Base-by-base conservation (phyloP, 192 early-diverging fungal species). In the Chytriomyces sp. region DNA sequence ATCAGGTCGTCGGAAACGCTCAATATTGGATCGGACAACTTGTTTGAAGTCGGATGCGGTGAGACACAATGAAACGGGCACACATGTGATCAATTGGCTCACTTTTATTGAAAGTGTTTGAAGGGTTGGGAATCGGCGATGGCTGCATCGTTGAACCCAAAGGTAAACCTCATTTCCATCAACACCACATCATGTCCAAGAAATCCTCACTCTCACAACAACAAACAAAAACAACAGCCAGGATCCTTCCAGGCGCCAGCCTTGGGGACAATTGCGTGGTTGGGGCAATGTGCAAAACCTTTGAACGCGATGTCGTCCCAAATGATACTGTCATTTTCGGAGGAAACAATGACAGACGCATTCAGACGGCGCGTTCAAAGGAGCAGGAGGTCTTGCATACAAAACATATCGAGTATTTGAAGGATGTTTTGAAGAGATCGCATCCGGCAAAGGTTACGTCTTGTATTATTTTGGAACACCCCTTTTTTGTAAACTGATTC, bases 1-100 rank as follows among this genome's bases (percentile, higher is more conserved):
- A 50, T 49, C 75, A 83, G 82, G 64, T 53, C 61, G 7, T 11
- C 69, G 8, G 76, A 79, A 16, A 67, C 75, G 7, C 45, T 94
- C 66, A 76, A 86, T 23, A 92, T 94, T 76, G 92, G 92, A 2
- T 84, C 92, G 61, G 85, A 90, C 61, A 94, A 94, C 66, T 85
- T 91, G 7, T 91, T 94, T 81, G 91, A 93, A 81, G 91, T 92
- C 26, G 91, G 88, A 45, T 88, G 86, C 26, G 82, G 92, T 92
- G 81, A 78, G 86, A 81, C 6, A 26, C 18, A 11, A 61, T 62
- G 44, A 7, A 69, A 77, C 2, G 45, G 77, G 9, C 13, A 50
- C 18, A 45, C 43, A 72, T 23, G 13, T 68, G 26, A 35, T 6
- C 35, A 10, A 16, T 64, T 64, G 8, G 23, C 66, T 43, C n/a